phyloP scores from a whole-genome alignment of 495 filamentous ascomycete genomes.

The Xylaria acuta region DNA sequence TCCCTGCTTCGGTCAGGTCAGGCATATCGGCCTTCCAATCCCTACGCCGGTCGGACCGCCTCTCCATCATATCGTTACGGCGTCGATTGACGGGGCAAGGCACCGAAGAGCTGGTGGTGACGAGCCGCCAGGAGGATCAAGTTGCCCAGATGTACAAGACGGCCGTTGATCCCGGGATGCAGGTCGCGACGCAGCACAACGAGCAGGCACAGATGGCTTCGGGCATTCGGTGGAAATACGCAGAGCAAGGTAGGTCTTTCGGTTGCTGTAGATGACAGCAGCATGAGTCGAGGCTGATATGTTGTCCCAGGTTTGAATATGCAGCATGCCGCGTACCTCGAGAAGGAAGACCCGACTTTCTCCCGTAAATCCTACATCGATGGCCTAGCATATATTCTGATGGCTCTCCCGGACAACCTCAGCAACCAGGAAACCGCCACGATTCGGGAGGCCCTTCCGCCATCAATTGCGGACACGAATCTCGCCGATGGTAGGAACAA shows the following conservation, averaged over 20 bases:
- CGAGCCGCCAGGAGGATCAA: slow-evolving; percentile 25
- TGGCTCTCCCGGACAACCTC: slow-evolving; percentile 67
- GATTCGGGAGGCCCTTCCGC: slow-evolving; percentile 56
- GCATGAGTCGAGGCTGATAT: background rate
- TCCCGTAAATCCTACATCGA: slow-evolving; percentile 72
- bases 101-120: slow-evolving; percentile 7
- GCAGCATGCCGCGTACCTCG: slow-evolving; percentile 33
- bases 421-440: slow-evolving; percentile 52
- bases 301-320: slow-evolving; percentile 32
- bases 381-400: slow-evolving; percentile 68
- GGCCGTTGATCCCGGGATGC: slow-evolving; percentile 26
- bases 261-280: background rate
- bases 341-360: slow-evolving; percentile 46
- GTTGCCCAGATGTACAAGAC: slow-evolving; percentile 26
- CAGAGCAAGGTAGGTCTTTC: slow-evolving; percentile 39
- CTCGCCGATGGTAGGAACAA: background rate
- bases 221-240: slow-evolving; percentile 43
- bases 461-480: slow-evolving; percentile 29
- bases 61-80: slow-evolving; percentile 31
- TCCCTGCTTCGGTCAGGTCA: slow-evolving; percentile 40
- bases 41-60: slow-evolving; percentile 34
- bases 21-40: slow-evolving; percentile 36
- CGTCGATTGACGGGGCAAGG: slow-evolving; percentile 12
- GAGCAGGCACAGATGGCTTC: slow-evolving; percentile 16
- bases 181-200: background rate